Conservation (phyloP, 352 stramenopile genomes). For the Globisporangium viniferum region DNA sequence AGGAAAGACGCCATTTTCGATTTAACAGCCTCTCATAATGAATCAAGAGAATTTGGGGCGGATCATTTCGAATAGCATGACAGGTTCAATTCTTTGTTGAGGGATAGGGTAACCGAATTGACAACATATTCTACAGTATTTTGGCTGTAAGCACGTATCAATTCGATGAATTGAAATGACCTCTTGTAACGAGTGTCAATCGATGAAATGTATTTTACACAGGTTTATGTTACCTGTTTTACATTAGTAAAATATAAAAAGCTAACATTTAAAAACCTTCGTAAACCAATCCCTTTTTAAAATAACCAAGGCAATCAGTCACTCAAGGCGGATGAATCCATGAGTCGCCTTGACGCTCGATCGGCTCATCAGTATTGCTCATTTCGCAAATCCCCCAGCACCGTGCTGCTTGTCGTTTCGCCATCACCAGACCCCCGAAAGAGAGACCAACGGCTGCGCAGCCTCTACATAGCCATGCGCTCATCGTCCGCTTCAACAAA, state of each 20-base stretch:
- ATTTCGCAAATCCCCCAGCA: neutral
- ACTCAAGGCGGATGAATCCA: neutral
- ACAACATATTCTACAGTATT: no score
- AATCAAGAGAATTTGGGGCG: no score
- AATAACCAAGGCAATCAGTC: neutral
- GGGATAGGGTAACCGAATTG: no score
- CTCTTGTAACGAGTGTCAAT: no score
- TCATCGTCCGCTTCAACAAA: neutral
- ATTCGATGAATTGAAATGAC: no score
- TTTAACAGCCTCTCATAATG: neutral
- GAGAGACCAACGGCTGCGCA: neutral
- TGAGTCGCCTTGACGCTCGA: neutral
- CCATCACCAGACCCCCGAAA: neutral
- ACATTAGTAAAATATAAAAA: no score
- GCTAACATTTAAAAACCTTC: no score
- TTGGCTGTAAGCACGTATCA: no score
- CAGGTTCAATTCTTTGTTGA: no score
- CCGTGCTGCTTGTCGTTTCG: neutral
- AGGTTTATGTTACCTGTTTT: no score
- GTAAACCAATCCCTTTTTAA: neutral
- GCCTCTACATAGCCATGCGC: neutral
- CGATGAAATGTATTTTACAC: no score
- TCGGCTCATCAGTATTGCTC: neutral
- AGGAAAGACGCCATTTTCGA: neutral
- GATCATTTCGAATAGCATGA: no score